Conservation (phyloP, 2,329 filamentous ascomycete genomes). For the Penicillium olsonii region DNA sequence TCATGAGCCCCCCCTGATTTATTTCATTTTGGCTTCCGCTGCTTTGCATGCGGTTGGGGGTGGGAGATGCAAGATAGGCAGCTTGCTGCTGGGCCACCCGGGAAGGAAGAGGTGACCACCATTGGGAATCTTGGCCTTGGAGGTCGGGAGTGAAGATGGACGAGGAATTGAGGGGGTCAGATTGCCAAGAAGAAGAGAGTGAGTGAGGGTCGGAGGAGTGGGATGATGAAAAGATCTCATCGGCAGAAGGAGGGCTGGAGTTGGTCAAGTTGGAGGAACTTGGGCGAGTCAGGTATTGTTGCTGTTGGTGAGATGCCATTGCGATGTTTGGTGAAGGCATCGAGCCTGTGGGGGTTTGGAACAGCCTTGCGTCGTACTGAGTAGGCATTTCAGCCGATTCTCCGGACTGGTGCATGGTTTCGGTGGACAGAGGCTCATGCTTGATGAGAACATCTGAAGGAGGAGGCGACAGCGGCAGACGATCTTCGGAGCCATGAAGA, state of each 20-base stretch:
- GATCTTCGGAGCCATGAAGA: constrained; percentile 48
- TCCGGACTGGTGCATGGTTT: constrained; percentile 32
- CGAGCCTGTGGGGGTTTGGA: constrained; percentile 35
- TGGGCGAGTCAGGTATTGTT: constrained; percentile 35
- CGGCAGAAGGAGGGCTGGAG: constrained; percentile 39
- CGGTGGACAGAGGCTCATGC: constrained; percentile 39
- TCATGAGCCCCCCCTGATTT: constrained; percentile 43
- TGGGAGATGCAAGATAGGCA: constrained; percentile 39
- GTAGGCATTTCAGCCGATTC: constrained; percentile 33
- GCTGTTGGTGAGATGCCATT: constrained; percentile 33
- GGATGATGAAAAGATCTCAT: constrained; percentile 42
- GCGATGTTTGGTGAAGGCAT: constrained; percentile 35
- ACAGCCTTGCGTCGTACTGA: constrained; percentile 36
- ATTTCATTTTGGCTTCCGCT: constrained; percentile 34
- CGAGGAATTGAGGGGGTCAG: constrained; percentile 40
- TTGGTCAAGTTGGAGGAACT: constrained; percentile 32
- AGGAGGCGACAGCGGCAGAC: constrained; percentile 48
- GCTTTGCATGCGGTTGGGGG: constrained; percentile 36
- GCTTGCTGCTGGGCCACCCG: constrained; percentile 37
- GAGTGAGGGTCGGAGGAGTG: constrained; percentile 42
- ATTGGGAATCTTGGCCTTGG: constrained; percentile 40
- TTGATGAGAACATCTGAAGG: constrained; percentile 46
- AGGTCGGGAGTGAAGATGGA: constrained; percentile 43
- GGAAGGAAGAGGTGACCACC: constrained; percentile 44
- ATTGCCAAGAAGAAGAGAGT: constrained; percentile 44